These are phyloP conservation scores for Pterulicium gracile DNA, from an alignment of 1,284 basidiomycete species.

Conservation along the genomic window DNA sequence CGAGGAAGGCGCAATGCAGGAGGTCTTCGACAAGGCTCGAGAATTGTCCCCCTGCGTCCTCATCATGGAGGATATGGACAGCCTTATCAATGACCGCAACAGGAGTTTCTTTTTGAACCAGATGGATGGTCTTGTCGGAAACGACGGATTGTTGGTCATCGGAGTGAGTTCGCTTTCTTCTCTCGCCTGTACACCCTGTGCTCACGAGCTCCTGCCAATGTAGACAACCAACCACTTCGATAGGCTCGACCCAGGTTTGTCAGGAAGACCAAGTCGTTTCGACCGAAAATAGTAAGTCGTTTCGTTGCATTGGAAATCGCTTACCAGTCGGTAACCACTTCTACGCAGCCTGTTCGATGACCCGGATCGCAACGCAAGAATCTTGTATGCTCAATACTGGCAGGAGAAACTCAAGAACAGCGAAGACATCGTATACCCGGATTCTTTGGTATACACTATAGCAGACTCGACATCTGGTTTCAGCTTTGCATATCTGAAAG, in stretches of 20 bases:
- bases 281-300: constrained; percentile 70
- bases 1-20: constrained; percentile 57
- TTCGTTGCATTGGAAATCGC: no score
- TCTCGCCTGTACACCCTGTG: neutral
- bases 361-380: constrained; percentile 51
- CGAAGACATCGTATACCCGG: constrained; percentile 52
- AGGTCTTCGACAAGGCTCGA: constrained; percentile 57
- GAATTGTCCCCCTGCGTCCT: constrained; percentile 62
- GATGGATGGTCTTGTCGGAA: constrained; percentile 62
- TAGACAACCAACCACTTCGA: constrained; percentile 78
- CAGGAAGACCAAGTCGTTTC: constrained; percentile 69
- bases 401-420: constrained; percentile 59
- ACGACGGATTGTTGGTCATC: constrained; percentile 70
- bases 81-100: constrained; percentile 64
- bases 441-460: constrained; percentile 46
- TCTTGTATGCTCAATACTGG: constrained; percentile 66
- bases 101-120: constrained; percentile 82
- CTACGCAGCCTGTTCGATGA: constrained; percentile 46
- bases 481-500: constrained; percentile 78
- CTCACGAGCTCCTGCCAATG: neutral
- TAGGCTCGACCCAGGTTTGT: constrained; percentile 62
- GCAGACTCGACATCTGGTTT: constrained; percentile 52
- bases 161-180: constrained; percentile 15
- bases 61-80: constrained; percentile 75
- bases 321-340: no score